These are phyloP conservation scores for Phalaenopsis aphrodite DNA, from an alignment of 106 monocot species.

Conservation along the genomic window DNA sequence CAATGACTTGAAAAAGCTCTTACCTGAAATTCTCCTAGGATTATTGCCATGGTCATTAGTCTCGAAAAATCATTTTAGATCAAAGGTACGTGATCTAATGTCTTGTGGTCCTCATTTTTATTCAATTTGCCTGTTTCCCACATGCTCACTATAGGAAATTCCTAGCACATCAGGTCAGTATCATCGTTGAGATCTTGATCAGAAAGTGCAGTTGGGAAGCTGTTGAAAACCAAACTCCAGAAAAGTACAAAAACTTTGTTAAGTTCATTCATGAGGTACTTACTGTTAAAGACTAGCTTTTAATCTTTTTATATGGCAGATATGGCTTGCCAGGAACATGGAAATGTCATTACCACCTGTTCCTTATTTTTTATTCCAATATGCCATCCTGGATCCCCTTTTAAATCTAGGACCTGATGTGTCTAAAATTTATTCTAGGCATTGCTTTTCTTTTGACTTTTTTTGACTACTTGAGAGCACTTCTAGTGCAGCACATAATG, in stretches of 20 bases:
- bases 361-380: too few species aligned
- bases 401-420: not conserved
- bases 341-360: too few species aligned
- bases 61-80: constrained; percentile 86
- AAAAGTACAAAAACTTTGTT: constrained; percentile 59
- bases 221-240: constrained; percentile 35
- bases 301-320: not conserved
- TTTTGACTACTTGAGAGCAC: too few species aligned
- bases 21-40: constrained; percentile 59
- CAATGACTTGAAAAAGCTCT: constrained; percentile 36
- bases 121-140: not conserved
- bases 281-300: constrained; percentile 2
- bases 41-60: constrained; percentile 84
- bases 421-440: not conserved
- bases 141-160: not conserved
- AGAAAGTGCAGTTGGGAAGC: constrained; percentile 79
- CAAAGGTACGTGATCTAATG: constrained; percentile 43
- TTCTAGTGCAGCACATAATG: too few species aligned
- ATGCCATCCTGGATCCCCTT: too few species aligned
- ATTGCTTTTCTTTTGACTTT: not conserved
- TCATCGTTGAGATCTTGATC: constrained; percentile 81
- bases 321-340: not conserved
- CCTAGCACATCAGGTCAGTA: constrained; percentile 41
- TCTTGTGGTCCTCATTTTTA: not conserved
- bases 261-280: constrained; percentile 53